Evolutionary conservation across 2,329 filamentous ascomycete genomes (phyloP), one percentile per base, ranked within the genome.

Genomic region (Nannizziopsis barbatae): DNA sequence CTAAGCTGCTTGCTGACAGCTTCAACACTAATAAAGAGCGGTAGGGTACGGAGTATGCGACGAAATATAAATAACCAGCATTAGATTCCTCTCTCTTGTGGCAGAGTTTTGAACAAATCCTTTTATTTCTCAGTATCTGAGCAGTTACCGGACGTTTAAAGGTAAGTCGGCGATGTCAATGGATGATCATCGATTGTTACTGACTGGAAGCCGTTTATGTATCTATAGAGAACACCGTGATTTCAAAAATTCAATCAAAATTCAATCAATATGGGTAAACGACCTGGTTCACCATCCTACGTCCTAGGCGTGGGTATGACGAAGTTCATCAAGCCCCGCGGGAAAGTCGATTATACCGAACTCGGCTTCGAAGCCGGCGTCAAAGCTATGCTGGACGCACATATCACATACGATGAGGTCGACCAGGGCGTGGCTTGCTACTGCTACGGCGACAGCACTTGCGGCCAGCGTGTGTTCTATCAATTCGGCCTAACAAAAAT

Each of bases 281-380:
- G 75, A 56, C 57, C 65, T 61, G 62, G 64, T 48, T 69, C 72
- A 54, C 75, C 75, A 58, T 75, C 75, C 74, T 96, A 96, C 75
- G 86, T 96, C 63, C 80, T 96, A 52, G 90, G 90, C 73, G 92
- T 96, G 58, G 90, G 90, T 72, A 92, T 96, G 86, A 96, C 90
- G 71, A 94, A 94, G 71, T 96, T 96, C 77, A 90, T 95, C 78
- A 95, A 95, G 74, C 89, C 89, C 37, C 80, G 89, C 49, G 86
- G 87, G 64, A 90, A 90, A 65, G 85, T 94, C 56, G 88, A 95
- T 71, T 95, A 95, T 71, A 87, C 87, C 6, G 89, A 95, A 64
- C 80, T 95, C 18, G 89, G 89, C 49, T 95, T 89, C 66, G 89
- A 95, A 68, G 88, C 88, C 9, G 87, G 87, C 57, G 75, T 92